Base-by-base conservation (phyloP, 2,329 filamentous ascomycete genomes). In the Trichophyton verrucosum region DNA sequence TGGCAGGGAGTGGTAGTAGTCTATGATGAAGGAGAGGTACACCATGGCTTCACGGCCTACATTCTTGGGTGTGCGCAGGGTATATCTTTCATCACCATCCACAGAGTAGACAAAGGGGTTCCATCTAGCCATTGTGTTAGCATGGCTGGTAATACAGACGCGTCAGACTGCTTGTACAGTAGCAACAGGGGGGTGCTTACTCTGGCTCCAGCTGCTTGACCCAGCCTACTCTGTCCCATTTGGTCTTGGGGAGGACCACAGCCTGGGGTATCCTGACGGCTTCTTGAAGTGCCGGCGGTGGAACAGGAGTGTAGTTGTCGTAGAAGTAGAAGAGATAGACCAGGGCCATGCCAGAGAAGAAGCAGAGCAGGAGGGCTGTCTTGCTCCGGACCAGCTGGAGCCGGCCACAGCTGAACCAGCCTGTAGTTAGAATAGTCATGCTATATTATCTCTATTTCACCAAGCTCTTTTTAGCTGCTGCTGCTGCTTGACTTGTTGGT, bases 1-100 rank as follows among this genome's bases (percentile, higher is more conserved):
- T 6, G 74, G 74, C 42, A 76, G 69, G 49, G 68, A 64, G 38
- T 76, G 66, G 62, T 76, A 76, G 63, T 76, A 68, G 61, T 76
- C 73, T 59, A 76, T 75, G 6, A 76, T 75, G 61, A 63, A 63
- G 47, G 62, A 60, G 6, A 63, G 62, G 57, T 61, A 63, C 1
- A 56, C 59, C 59, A 61, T 63, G 33, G 60, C 47, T 22, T 61
- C 62, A n/a, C 62, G 57, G 8, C 62, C 62, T 24, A 44, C 55
- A 27, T 63, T 63, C n/a, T 40, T 46, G 3, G 60, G 62, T 30
- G 58, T 30, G 27, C 22, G 36, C 8, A 61, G 51, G 46, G 38
- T 15, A 38, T 58, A 63, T 20, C 62, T 57, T 11, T 20, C 36
- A 30, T 63, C 60, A 7, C 58, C 58, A 40, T 61, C 57, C n/a